These are phyloP conservation scores for Penicillium crystallinum DNA, from an alignment of 495 filamentous ascomycete genomes.

Conservation along the genomic window DNA sequence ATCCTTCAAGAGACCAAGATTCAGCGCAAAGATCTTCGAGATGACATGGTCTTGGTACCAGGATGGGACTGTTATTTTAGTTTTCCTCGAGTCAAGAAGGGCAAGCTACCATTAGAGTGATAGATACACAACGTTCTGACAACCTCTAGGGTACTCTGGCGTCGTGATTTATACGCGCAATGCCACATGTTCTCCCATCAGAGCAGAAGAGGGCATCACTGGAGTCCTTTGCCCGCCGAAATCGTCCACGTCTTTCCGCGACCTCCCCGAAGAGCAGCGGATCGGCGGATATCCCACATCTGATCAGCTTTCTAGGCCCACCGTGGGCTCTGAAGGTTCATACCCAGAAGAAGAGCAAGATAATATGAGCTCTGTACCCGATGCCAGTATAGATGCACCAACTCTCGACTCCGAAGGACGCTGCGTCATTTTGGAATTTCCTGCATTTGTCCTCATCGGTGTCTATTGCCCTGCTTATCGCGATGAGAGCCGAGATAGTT, in stretches of 20 bases:
- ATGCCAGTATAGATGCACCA: slow-evolving; percentile 55
- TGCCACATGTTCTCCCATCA: slow-evolving; percentile 78
- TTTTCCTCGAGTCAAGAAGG: slow-evolving; percentile 88
- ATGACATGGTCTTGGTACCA: slow-evolving; percentile 93
- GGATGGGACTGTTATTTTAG: slow-evolving; percentile 98
- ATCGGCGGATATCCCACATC: slow-evolving; percentile 86
- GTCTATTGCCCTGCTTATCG: slow-evolving; percentile 84
- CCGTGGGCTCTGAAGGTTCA: neutral
- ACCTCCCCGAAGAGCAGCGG: slow-evolving; percentile 69
- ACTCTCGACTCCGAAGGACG: slow-evolving; percentile 86
- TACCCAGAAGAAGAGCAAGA: slow-evolving; percentile 5
- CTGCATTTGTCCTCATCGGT: slow-evolving; percentile 88
- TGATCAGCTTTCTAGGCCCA: slow-evolving; percentile 53
- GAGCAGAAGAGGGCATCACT: slow-evolving; percentile 88
- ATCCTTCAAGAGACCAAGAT: slow-evolving; percentile 97
- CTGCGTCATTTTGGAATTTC: slow-evolving; percentile 90
- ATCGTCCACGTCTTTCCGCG: slow-evolving; percentile 66
- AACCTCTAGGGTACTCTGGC: slow-evolving; percentile 77
- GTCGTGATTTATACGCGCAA: slow-evolving; percentile 95
- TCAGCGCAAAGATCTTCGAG: slow-evolving; percentile 83
- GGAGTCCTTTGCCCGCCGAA: slow-evolving; percentile 75
- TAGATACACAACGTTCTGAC: neutral
- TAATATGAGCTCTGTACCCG: neutral
- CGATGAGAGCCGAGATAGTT: slow-evolving; percentile 78
- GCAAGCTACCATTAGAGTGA: slow-evolving; percentile 22